Conservation (phyloP, 192 early-diverging fungal genomes). For the Coemansia erecta region DNA sequence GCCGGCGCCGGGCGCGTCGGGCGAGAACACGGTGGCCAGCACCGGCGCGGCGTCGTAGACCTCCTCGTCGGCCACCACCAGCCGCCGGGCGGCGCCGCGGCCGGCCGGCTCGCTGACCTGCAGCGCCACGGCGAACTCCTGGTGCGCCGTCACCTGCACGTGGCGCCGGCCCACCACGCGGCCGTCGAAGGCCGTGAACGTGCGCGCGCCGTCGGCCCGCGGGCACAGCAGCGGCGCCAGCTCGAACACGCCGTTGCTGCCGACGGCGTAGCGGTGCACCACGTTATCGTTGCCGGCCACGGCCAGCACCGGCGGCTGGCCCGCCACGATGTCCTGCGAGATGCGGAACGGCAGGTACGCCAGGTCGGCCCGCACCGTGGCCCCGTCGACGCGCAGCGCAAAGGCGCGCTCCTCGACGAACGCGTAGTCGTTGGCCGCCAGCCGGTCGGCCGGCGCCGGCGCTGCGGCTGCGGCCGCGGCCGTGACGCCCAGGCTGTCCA, state of each 20-base stretch:
- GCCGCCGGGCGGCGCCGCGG: conserved; percentile 6
- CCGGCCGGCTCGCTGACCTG: conserved; percentile 25
- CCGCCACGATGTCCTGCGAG: conserved; percentile 42
- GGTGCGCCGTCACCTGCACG: conserved; percentile 48
- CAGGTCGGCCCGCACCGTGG: conserved; percentile 25
- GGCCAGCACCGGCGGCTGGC: conserved; percentile 39
- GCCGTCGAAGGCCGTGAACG: conserved; percentile 43
- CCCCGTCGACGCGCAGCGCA: conserved; percentile 14
- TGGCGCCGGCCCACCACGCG: conserved; percentile 44
- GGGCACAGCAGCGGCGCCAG: conserved; percentile 44
- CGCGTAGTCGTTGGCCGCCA: conserved; percentile 41
- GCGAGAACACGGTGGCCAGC: conserved; percentile 40
- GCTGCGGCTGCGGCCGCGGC: conserved; percentile 1
- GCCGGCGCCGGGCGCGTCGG: conserved; percentile 21
- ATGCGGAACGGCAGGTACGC: conserved; percentile 50
- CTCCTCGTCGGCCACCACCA: conserved; percentile 50
- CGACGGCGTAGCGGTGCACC: conserved; percentile 49
- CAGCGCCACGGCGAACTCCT: conserved; percentile 49
- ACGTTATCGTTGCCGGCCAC: conserved; percentile 48
- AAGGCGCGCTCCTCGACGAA: conserved; percentile 51
- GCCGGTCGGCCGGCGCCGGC: background rate
- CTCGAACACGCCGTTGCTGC: conserved; percentile 39
- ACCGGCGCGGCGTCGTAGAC: conserved; percentile 48
- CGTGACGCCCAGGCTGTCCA: background rate
- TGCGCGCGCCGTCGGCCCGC: conserved; percentile 27